Percentiles rank a stretch among this genome's conserved stretches.
Conservation (phyloP, 306 rosid species). For the Lagenaria siceraria region DNA sequence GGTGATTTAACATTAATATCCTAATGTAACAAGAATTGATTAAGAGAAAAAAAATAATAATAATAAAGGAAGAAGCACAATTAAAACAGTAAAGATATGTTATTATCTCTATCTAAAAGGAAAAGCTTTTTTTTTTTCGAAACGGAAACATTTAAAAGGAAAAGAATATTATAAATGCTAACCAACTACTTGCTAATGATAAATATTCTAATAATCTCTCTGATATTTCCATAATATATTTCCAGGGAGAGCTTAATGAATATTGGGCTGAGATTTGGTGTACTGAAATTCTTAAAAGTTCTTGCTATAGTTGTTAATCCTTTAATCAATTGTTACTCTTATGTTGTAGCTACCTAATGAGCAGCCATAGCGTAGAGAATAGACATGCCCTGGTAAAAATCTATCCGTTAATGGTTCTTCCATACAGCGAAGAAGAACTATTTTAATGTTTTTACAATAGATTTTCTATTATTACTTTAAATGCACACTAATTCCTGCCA, state of each 20-base stretch:
- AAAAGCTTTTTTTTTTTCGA: too few species aligned
- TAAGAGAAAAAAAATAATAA: background rate
- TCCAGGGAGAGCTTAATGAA: background rate
- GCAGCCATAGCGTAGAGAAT: background rate
- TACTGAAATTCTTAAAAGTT: background rate
- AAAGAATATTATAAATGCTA: background rate
- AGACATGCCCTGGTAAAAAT: background rate
- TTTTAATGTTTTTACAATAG: background rate
- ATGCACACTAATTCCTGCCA: background rate
- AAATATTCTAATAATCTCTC: background rate
- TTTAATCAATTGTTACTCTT: background rate
- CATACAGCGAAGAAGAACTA: background rate
- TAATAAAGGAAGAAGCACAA: too few species aligned
- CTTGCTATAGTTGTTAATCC: background rate
- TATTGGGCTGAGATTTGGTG: background rate
- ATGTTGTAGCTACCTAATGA: background rate
- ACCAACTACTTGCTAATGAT: background rate
- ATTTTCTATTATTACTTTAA: background rate
- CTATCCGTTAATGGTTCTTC: background rate
- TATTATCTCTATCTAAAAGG: background rate
- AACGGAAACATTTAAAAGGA: too few species aligned
- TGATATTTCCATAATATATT: background rate
- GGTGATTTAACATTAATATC: background rate
- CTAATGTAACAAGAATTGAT: background rate
- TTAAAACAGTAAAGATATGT: background rate